These are phyloP conservation scores for Cutaneotrichosporon spelunceum DNA, from an alignment of 1,284 basidiomycete genomes.

Conservation along the genomic window DNA sequence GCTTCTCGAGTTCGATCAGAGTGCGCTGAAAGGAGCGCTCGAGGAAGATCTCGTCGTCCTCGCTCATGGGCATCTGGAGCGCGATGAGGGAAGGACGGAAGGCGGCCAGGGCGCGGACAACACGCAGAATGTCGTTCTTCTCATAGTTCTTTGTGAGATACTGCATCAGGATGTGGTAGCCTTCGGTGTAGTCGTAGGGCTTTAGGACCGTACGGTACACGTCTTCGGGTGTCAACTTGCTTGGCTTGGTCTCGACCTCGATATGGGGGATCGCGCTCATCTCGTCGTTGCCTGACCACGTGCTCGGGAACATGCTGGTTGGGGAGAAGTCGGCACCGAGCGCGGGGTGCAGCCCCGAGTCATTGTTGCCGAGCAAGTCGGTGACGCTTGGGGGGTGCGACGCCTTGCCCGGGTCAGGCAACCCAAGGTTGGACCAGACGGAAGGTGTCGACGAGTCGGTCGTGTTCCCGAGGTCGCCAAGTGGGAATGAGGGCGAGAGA, in stretches of 20 bases:
- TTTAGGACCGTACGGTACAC: slow-evolving; percentile 24
- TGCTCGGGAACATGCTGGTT: slow-evolving; percentile 9
- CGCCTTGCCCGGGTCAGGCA: slow-evolving; percentile 14
- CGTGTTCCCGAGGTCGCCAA: slow-evolving; percentile 22
- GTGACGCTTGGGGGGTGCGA: slow-evolving; percentile 3
- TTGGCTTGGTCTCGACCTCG: slow-evolving; percentile 9
- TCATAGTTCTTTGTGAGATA: slow-evolving; percentile 87
- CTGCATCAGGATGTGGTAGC: slow-evolving; percentile 91
- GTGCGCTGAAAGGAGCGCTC: slow-evolving; percentile 94
- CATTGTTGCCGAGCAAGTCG: slow-evolving; percentile 4
- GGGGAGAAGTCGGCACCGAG: slow-evolving; percentile 13
- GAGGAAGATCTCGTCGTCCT: slow-evolving; percentile 91
- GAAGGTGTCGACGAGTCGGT: slow-evolving; percentile 22
- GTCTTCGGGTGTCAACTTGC: slow-evolving; percentile 24
- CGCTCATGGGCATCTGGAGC: slow-evolving; percentile 86
- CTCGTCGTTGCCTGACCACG: slow-evolving; percentile 1
- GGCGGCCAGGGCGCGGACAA: slow-evolving; percentile 89
- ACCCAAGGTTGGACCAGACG: slow-evolving; percentile 23
- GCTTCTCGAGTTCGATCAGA: slow-evolving; percentile 88
- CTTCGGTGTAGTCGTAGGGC: slow-evolving; percentile 74
- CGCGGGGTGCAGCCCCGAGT: slow-evolving; percentile 11
- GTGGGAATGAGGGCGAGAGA: slow-evolving; percentile 40
- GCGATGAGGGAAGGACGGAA: slow-evolving; percentile 94
- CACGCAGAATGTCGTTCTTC: slow-evolving; percentile 88
- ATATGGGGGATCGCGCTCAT: slow-evolving; percentile 1